Evolutionary conservation across 2,329 filamentous ascomycete species (phyloP).

Genomic region (Colletotrichum zoysiae): DNA sequence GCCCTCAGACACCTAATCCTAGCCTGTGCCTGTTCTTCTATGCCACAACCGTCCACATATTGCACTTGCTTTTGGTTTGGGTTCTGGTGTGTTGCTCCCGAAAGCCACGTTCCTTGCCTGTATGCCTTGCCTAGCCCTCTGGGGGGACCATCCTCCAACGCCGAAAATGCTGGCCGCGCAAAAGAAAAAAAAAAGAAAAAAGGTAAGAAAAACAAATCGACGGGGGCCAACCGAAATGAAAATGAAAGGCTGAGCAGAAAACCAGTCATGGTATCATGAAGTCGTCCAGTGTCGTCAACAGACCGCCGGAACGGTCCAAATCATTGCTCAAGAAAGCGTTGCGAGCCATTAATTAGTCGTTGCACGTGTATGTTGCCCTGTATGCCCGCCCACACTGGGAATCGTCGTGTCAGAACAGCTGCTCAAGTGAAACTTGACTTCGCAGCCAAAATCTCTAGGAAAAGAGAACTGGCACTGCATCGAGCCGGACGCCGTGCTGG

Average conservation of each 20-base stretch:
- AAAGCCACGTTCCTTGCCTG: conserved; percentile 23
- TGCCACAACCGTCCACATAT: conserved; percentile 25
- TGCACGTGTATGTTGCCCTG: conserved; percentile 6
- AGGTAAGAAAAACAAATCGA: conserved; percentile 9
- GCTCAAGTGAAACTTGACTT: background rate
- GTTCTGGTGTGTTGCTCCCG: conserved; percentile 32
- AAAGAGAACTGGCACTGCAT: conserved; percentile 25
- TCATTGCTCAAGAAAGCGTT: conserved; percentile 29
- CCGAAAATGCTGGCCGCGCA: conserved; percentile 38
- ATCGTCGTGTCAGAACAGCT: conserved; percentile 21
- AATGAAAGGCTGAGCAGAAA: conserved; percentile 33
- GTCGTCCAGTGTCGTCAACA: conserved; percentile 41
- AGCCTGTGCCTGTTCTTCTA: conserved; percentile 30
- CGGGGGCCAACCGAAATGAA: conserved; percentile 32
- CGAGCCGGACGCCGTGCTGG: conserved; percentile 20
- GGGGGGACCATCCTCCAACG: conserved; percentile 40
- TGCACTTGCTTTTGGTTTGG: conserved; percentile 29
- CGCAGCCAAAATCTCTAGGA: conserved; percentile 18
- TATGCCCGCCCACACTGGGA: conserved; percentile 8
- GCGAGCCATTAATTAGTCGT: conserved; percentile 26
- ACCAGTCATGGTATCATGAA: conserved; percentile 42
- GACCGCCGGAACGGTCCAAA: conserved; percentile 33
- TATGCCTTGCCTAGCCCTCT: conserved; percentile 30
- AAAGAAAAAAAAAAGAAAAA: conserved; percentile 24
- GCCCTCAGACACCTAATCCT: conserved; percentile 24